Percentiles rank a stretch among this genome's conserved stretches.
Evolutionary conservation across 345 rosid genomes (phyloP).

Genomic region (Gossypioides kirkii): DNA sequence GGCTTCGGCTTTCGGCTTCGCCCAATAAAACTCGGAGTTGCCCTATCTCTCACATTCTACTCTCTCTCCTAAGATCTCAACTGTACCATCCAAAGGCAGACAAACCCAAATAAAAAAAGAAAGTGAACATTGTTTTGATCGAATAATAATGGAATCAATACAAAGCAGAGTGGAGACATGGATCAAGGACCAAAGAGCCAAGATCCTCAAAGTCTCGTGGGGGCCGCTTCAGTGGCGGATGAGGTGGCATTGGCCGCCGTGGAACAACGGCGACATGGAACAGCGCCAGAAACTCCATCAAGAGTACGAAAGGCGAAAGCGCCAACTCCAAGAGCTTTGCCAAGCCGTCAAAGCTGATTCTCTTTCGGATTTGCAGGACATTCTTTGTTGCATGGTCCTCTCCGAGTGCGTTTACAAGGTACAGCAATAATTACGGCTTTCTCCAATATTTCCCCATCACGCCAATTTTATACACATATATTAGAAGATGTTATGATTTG

Average conservation of each 20-base stretch:
- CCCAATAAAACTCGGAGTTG: not conserved
- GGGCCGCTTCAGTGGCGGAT: slow-evolving; percentile 72
- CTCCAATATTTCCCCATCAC: not conserved
- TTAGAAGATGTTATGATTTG: not conserved
- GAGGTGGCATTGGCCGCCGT: slow-evolving; percentile 86
- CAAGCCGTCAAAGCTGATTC: slow-evolving; percentile 76
- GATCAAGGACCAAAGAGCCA: slow-evolving; percentile 85
- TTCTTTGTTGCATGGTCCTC: slow-evolving; percentile 95
- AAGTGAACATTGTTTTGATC: not conserved
- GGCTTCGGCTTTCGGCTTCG: not conserved
- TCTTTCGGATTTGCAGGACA: slow-evolving; percentile 73
- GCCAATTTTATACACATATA: not conserved
- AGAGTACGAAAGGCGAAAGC: slow-evolving; percentile 68
- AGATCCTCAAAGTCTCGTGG: slow-evolving; percentile 70
- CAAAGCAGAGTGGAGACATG: slow-evolving; percentile 77
- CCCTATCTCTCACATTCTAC: not conserved
- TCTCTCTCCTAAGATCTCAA: not conserved
- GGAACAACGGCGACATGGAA: slow-evolving; percentile 47
- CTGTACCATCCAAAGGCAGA: not conserved
- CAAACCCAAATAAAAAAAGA: not conserved
- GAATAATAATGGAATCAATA: slow-evolving; percentile 39
- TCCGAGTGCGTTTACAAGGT: slow-evolving; percentile 97
- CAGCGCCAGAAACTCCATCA: slow-evolving; percentile 60
- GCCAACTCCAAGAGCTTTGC: slow-evolving; percentile 78
- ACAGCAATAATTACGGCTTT: not conserved